Evolutionary conservation across 164 flowering plant species (phyloP), one percentile per base, ranked within the genome.

Genomic region (Malania oleifera): DNA sequence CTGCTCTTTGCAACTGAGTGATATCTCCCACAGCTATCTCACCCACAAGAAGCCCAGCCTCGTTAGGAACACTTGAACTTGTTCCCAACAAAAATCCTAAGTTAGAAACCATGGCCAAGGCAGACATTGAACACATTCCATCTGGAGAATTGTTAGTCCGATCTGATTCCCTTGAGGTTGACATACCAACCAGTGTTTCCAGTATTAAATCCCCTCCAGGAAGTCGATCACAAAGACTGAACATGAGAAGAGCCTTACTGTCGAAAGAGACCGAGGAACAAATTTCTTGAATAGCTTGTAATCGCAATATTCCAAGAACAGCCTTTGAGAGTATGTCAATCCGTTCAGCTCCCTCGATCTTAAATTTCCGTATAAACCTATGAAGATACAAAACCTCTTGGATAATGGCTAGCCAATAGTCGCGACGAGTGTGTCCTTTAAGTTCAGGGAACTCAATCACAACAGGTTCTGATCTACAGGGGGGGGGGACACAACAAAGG

Each of bases 181-280:
- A 78, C 82, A 77, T 77, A 48, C 56, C 74, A 49, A 90, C 87
- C 59, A 95, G 82, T 34, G 90, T 77, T 70, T 90, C 97, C 26
- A 95, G 67, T 70, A 91, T 81, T 56, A 78, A 59, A 69, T 91
- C 97, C 58, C 99, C 99, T 50, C 96, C 95, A n/a, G 99, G 99
- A 57, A 91, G 88, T 57, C 81, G 85, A 65, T 91, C 95, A 50
- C 95, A 84, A 24, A 85, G 82, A 71, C 77, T 95, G 71, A 85
- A 95, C 83, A 85, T 75, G 61, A 95, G 90, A 70, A 90, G 84
- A 38, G 73, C 38, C 63, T 86, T 89, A 57, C 28, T 62, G 4
- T 70, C 67, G 38, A 76, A 19, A 56, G 84, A 69, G 56, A 47
- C 52, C 29, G 68, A 28, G 24, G 75, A 63, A 67, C 52, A 54